Evolutionary conservation across 78 protist species (phyloP), one percentile per base, ranked within the genome.

Genomic region (Corallochytrium limacisporum): DNA sequence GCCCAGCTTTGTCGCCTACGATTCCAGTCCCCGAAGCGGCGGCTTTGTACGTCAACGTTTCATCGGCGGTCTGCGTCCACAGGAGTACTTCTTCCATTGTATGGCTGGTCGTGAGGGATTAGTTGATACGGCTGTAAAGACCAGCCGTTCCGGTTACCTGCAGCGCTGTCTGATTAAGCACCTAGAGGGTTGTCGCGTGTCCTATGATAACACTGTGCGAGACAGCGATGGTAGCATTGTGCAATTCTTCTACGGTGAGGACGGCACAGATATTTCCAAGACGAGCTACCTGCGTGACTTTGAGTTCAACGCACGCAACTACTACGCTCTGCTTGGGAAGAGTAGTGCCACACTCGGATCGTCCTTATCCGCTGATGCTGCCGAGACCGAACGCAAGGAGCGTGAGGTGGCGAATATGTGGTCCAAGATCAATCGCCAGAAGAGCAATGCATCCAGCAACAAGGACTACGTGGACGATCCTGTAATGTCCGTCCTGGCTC

Each of bases 101-200:
- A 96, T 96, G 99, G 98, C 99, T 10, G 99, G 99, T 28, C 71
- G 99, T 10, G 99, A 97, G 62, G 99, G 99, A 33, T 77, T 97
- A 7, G 82, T 95, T 33, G 99, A 97, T 68, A 97, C 99, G 16
- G 99, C 99, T 1, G 96, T 97, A 37, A 97, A 97, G 85, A 97
- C 99, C 1, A 47, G 94, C 9, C 91, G 91, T 42, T 86, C 94
- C 15, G 99, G 98, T 7, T 63, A 63, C 37, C 28, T 63, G 35
- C 69, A 63, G 54, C 20, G 63, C 48, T 97, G 98, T 69, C 54
- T 97, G 57, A 81, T 96, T 65, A 97, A 97, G 71, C 90, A 84
- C 62, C 63, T 95, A 28, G 99, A 95, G 62, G 86, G 86, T 32
- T 59, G 73, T 6, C 1, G 22, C 28, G 89, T 90, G n/a, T 42